These are phyloP conservation scores for Paraphoma chrysanthemicola DNA, from an alignment of 2,329 filamentous ascomycete genomes.

Conservation along the genomic window DNA sequence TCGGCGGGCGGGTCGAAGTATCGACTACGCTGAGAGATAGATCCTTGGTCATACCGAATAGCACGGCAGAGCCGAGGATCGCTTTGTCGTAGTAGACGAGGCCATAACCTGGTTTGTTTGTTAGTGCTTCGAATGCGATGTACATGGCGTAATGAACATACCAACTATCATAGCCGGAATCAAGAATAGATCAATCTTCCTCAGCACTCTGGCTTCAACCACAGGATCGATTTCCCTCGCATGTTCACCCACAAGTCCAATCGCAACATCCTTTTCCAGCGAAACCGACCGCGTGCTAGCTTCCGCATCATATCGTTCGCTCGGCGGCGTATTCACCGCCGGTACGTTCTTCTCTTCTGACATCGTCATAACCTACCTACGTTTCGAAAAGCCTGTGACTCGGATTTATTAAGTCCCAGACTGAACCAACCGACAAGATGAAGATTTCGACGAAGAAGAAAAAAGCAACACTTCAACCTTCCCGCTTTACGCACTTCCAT, in stretches of 20 bases:
- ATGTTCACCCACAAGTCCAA: slow-evolving; percentile 66
- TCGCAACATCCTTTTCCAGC: slow-evolving; percentile 62
- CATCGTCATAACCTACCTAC: slow-evolving; percentile 1
- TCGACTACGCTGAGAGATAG: slow-evolving; percentile 65
- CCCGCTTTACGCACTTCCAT: slow-evolving; percentile 6
- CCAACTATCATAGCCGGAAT: slow-evolving; percentile 68
- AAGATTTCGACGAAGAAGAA: not conserved
- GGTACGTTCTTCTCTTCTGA: not conserved
- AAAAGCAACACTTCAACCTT: not conserved
- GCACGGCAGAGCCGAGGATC: slow-evolving; percentile 73
- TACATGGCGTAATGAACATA: slow-evolving; percentile 14
- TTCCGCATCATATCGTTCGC: slow-evolving; percentile 14
- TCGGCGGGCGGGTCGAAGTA: slow-evolving; percentile 58
- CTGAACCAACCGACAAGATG: not conserved
- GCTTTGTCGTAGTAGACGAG: slow-evolving; percentile 78
- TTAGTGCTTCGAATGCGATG: not conserved
- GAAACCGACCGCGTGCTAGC: slow-evolving; percentile 25
- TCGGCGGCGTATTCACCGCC: slow-evolving; percentile 12
- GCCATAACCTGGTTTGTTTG: slow-evolving; percentile 59
- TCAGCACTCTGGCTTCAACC: slow-evolving; percentile 63
- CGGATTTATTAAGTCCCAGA: not conserved
- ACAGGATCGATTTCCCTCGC: slow-evolving; percentile 62
- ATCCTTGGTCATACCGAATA: slow-evolving; percentile 79
- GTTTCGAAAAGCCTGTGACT: not conserved
- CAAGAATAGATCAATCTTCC: slow-evolving; percentile 72